phyloP scores from a whole-genome alignment of 352 stramenopile genomes.

The Globisporangium yorkense region DNA sequence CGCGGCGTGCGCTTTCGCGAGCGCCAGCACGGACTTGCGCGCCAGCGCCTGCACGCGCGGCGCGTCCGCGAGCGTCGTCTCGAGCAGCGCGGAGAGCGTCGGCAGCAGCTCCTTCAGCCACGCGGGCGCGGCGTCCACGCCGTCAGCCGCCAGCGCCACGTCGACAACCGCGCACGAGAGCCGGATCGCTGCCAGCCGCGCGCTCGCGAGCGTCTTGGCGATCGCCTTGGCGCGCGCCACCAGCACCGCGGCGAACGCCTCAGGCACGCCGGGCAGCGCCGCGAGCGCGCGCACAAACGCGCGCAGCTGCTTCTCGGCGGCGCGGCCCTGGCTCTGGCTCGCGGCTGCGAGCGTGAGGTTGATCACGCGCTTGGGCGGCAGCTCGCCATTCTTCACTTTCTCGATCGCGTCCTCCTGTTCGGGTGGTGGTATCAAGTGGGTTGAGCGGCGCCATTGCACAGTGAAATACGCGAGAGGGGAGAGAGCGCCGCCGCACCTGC shows the following conservation, averaged over 20 bases:
- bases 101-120: slow-evolving; percentile 48
- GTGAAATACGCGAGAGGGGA: background rate
- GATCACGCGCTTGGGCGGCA: slow-evolving; percentile 60
- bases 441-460: background rate
- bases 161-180: slow-evolving; percentile 56
- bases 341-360: slow-evolving; percentile 50
- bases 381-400: slow-evolving; percentile 48
- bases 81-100: slow-evolving; percentile 46
- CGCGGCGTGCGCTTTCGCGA: slow-evolving; percentile 38
- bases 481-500: slow-evolving; percentile 20
- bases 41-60: slow-evolving; percentile 36
- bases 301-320: slow-evolving; percentile 48
- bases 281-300: slow-evolving; percentile 34
- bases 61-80: slow-evolving; percentile 45
- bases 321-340: slow-evolving; percentile 50
- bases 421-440: background rate
- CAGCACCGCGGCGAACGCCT: slow-evolving; percentile 48
- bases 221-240: slow-evolving; percentile 26
- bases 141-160: slow-evolving; percentile 12
- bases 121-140: slow-evolving; percentile 7
- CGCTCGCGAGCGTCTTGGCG: slow-evolving; percentile 45
- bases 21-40: slow-evolving; percentile 31
- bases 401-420: slow-evolving; percentile 52
- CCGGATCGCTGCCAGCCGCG: slow-evolving; percentile 47
- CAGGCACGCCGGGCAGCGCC: slow-evolving; percentile 34